These are phyloP conservation scores for Exophiala oligosperma DNA, from an alignment of 2,329 filamentous ascomycete species.

Conservation along the genomic window DNA sequence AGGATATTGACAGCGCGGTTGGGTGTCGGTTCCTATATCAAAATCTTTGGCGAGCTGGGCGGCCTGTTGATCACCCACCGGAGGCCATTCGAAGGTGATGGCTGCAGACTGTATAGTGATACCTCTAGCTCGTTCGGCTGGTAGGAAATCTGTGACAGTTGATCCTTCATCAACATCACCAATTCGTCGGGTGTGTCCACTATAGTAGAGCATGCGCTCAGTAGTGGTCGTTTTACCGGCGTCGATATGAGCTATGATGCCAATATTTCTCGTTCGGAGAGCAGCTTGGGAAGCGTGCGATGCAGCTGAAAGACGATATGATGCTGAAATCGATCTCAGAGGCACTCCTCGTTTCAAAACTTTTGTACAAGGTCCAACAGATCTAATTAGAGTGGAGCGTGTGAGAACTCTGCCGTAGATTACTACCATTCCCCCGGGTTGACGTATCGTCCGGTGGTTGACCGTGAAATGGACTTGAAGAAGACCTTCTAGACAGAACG, in stretches of 20 bases:
- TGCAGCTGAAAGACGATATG: slow-evolving; percentile 8
- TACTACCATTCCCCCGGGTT: slow-evolving; percentile 19
- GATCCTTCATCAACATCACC: slow-evolving; percentile 97
- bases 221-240: slow-evolving; percentile 98
- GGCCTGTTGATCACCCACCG: slow-evolving; percentile 33
- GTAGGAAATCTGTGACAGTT: slow-evolving; percentile 94
- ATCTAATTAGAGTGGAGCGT: slow-evolving; percentile 20
- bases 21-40: background rate
- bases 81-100: slow-evolving; percentile 93
- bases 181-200: slow-evolving; percentile 81
- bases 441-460: background rate
- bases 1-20: slow-evolving; percentile 53
- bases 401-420: slow-evolving; percentile 12
- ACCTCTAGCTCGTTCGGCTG: slow-evolving; percentile 84
- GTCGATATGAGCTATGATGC: slow-evolving; percentile 98
- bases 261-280: slow-evolving; percentile 83
- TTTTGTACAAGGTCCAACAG: background rate
- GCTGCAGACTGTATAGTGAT: slow-evolving; percentile 98
- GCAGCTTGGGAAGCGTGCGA: slow-evolving; percentile 35
- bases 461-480: too few relatives aligned
- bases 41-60: slow-evolving; percentile 32
- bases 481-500: too few relatives aligned
- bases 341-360: background rate
- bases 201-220: slow-evolving; percentile 98
- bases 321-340: slow-evolving; percentile 2